Percentiles rank a stretch among this genome's conserved stretches.
Evolutionary conservation across 495 filamentous ascomycete species (phyloP).

Genomic region (Tuber aestivum): DNA sequence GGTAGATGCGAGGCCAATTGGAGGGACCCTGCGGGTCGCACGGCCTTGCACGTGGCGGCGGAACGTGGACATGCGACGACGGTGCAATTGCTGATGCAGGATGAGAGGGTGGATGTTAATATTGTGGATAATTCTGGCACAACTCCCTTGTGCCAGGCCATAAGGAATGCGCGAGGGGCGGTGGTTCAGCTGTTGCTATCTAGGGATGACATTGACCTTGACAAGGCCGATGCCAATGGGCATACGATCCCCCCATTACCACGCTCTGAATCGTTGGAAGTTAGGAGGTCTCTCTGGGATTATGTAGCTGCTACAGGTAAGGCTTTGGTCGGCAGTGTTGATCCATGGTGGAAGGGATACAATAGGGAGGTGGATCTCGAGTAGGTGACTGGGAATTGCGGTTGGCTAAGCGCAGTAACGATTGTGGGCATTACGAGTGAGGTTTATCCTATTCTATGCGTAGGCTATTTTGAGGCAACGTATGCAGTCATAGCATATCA

Average conservation of each 20-base stretch:
- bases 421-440: background rate
- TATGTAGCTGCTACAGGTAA: background rate
- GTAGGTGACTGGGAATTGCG: background rate
- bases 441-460: background rate
- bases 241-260: background rate
- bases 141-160: background rate
- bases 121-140: background rate
- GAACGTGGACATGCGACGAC: constrained; percentile 37
- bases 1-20: background rate
- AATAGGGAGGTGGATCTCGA: background rate
- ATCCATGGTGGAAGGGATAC: background rate
- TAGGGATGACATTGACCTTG: background rate
- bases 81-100: background rate
- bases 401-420: background rate
- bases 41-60: constrained; percentile 20
- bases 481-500: background rate
- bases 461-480: background rate
- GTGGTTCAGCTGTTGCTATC: background rate
- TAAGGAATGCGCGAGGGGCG: background rate
- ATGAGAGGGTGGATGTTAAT: background rate
- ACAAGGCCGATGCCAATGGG: background rate
- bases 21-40: constrained; percentile 16
- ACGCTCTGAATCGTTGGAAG: background rate
- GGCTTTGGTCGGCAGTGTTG: background rate
- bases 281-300: background rate